Conservation (phyloP, 306 rosid species). For the Begonia loranthoides region DNA sequence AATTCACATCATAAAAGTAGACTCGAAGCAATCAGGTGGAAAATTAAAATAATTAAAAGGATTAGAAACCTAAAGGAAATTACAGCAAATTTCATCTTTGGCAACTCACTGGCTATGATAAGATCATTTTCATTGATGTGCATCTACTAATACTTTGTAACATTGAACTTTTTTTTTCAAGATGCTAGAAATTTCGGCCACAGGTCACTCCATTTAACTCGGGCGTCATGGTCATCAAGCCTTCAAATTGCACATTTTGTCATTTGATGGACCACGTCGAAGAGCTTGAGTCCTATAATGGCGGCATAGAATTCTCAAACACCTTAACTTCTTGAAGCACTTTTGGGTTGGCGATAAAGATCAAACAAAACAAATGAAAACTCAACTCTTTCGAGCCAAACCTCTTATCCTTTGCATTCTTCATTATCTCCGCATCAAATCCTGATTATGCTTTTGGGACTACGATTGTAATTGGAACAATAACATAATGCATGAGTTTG, state of each 20-base stretch:
- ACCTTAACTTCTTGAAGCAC: constrained; percentile 91
- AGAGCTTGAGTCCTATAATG: constrained; percentile 81
- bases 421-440: constrained; percentile 73
- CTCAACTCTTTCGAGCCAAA: constrained; percentile 63
- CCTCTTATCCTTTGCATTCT: constrained; percentile 82
- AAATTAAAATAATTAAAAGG: constrained; percentile 64
- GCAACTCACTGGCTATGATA: constrained; percentile 88
- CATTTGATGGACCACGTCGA: constrained; percentile 71
- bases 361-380: constrained; percentile 62
- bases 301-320: constrained; percentile 97
- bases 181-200: constrained; percentile 87
- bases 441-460: constrained; percentile 82
- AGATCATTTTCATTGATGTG: constrained; percentile 88
- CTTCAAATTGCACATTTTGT: constrained; percentile 83
- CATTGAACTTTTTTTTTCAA: constrained; percentile 70
- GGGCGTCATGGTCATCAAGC: constrained; percentile 85
- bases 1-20: constrained; percentile 71
- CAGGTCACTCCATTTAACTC: constrained; percentile 89
- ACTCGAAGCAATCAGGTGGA: constrained; percentile 94
- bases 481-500: constrained; percentile 70
- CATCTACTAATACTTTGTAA: constrained; percentile 70
- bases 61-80: too few relatives aligned
- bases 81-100: too few relatives aligned
- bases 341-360: constrained; percentile 88
- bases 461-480: constrained; percentile 85